phyloP scores from a whole-genome alignment of 2,329 filamentous ascomycete genomes.

The Bipolaris victoriae region DNA sequence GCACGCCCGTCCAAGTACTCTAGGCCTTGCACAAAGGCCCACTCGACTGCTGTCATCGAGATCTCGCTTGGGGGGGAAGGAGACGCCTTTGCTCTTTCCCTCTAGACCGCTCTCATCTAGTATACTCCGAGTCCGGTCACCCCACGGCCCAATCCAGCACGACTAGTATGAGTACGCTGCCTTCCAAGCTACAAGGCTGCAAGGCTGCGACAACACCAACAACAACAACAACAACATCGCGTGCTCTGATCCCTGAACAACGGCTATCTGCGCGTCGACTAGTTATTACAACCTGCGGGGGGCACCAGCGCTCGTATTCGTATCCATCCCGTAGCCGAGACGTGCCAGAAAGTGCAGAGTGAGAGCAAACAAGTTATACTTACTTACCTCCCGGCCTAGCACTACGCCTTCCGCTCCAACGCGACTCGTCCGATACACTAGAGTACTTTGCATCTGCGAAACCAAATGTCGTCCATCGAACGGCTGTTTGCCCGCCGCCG shows the following conservation, averaged over 20 bases:
- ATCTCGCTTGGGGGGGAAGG: slow-evolving; percentile 5
- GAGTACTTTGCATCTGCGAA: neutral
- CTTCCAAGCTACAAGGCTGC: too few relatives aligned
- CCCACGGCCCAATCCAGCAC: too few relatives aligned
- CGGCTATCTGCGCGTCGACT: slow-evolving; percentile 5
- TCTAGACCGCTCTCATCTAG: neutral
- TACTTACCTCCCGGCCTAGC: neutral
- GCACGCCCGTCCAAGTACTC: neutral
- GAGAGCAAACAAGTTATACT: neutral
- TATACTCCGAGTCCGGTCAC: neutral
- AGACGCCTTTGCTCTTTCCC: slow-evolving; percentile 3
- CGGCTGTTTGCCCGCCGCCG: slow-evolving; percentile 2
- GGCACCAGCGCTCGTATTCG: slow-evolving; percentile 6
- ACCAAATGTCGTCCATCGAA: neutral
- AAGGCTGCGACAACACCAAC: too few relatives aligned
- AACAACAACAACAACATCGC: too few relatives aligned
- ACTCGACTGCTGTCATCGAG: slow-evolving; percentile 2
- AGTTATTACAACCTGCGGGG: neutral
- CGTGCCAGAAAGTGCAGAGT: neutral
- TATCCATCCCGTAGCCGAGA: neutral
- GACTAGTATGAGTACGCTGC: too few relatives aligned
- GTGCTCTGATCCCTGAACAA: neutral
- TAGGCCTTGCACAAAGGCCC: neutral
- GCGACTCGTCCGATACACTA: too few relatives aligned
- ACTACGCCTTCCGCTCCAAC: neutral